These are phyloP conservation scores for Knoxia roxburghii DNA, from an alignment of 257 asterid species.

Conservation along the genomic window DNA sequence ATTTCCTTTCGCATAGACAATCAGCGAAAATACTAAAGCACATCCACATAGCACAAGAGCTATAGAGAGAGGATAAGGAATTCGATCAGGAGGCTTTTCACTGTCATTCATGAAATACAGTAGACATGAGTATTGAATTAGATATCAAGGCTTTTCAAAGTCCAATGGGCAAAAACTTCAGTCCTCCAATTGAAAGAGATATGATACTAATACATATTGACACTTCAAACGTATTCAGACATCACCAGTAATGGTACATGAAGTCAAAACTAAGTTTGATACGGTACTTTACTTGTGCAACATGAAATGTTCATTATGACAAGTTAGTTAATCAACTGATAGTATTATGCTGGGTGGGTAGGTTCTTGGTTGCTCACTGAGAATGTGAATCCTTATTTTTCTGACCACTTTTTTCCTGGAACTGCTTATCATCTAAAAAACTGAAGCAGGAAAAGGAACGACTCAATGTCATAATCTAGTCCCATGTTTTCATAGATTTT, in stretches of 20 bases:
- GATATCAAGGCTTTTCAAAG: slow-evolving; percentile 17
- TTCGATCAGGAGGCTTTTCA: slow-evolving; percentile 49
- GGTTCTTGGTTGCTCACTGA: neutral
- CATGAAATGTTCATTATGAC: neutral
- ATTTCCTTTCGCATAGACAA: slow-evolving; percentile 51
- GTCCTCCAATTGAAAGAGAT: neutral
- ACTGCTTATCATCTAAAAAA: neutral
- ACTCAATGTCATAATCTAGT: neutral
- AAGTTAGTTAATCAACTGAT: neutral
- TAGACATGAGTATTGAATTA: slow-evolving; percentile 22
- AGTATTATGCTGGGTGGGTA: neutral
- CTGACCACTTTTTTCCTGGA: no score
- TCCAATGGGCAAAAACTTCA: slow-evolving; percentile 18
- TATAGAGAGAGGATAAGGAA: slow-evolving; percentile 63
- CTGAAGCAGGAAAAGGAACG: neutral
- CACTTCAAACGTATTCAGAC: neutral
- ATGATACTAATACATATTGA: neutral
- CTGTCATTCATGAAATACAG: slow-evolving; percentile 40
- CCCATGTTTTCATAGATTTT: neutral
- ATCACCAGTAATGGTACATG: no score
- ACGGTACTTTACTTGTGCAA: neutral
- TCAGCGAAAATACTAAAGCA: slow-evolving; percentile 47
- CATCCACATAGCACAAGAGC: slow-evolving; percentile 79
- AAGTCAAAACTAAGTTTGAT: neutral
- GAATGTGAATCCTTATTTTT: neutral